These are phyloP conservation scores for Nicotiana benthamiana DNA, from an alignment of 257 asterid genomes.

Conservation along the genomic window DNA sequence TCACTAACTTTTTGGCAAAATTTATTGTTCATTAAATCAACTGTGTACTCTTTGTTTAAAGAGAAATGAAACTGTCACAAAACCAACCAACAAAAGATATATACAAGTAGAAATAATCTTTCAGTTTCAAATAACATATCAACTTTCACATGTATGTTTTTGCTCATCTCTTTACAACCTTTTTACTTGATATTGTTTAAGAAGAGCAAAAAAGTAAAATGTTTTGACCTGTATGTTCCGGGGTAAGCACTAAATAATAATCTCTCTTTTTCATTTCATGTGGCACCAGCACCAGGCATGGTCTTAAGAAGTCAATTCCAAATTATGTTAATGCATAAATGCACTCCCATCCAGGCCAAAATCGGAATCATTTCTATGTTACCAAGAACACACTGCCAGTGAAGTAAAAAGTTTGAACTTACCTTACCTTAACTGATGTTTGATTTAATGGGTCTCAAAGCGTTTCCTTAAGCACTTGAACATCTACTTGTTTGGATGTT, in stretches of 20 bases:
- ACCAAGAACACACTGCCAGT: background rate
- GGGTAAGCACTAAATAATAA: background rate
- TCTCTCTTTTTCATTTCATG: background rate
- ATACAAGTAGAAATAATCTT: background rate
- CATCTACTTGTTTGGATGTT: slow-evolving; percentile 91
- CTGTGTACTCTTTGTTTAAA: background rate
- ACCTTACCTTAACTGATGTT: slow-evolving; percentile 51
- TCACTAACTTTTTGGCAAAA: background rate
- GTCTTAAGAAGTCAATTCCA: background rate
- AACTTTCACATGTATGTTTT: background rate
- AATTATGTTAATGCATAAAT: slow-evolving; percentile 1
- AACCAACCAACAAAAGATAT: background rate
- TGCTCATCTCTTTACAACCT: background rate
- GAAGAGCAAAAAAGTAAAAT: background rate
- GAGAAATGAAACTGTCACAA: background rate
- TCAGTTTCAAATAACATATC: background rate
- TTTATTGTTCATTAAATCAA: background rate
- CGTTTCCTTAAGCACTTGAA: slow-evolving; percentile 79
- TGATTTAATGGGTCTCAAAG: slow-evolving; percentile 59
- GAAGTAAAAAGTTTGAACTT: slow-evolving; percentile 6
- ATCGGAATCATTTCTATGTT: background rate
- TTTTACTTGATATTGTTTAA: background rate
- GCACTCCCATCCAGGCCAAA: background rate
- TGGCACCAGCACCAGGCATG: background rate
- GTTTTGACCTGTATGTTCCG: background rate